Evolutionary conservation across 2,329 filamentous ascomycete genomes (phyloP).

Genomic region (Alternaria hordeiaustralica): DNA sequence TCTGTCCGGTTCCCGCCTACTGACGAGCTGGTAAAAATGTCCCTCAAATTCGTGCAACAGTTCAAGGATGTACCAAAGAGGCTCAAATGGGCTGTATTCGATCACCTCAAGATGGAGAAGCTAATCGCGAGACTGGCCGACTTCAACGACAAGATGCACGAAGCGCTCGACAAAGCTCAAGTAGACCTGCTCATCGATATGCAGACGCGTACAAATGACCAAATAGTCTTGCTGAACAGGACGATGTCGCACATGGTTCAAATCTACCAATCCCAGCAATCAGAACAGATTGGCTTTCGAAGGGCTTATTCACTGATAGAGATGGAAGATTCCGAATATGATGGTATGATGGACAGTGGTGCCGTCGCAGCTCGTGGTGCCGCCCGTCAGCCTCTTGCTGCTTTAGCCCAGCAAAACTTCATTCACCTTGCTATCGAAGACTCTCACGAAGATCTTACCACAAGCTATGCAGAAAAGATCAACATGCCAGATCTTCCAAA

Average conservation of each 20-base stretch:
- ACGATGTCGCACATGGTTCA: slow-evolving; percentile 45
- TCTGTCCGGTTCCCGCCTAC: slow-evolving; percentile 40
- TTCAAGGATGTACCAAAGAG: slow-evolving; percentile 31
- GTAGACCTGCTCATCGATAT: slow-evolving; percentile 35
- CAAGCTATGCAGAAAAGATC: slow-evolving; percentile 34
- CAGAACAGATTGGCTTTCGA: slow-evolving; percentile 19
- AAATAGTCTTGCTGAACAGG: slow-evolving; percentile 47
- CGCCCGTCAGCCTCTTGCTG: slow-evolving; percentile 30
- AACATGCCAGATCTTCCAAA: slow-evolving; percentile 26
- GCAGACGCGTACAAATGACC: slow-evolving; percentile 44
- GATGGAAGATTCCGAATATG: slow-evolving; percentile 29
- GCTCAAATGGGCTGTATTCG: slow-evolving; percentile 43
- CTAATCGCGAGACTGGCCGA: slow-evolving; percentile 41
- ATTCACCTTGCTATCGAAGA: slow-evolving; percentile 45
- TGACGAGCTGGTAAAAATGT: slow-evolving; percentile 38
- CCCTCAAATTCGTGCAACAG: slow-evolving; percentile 35
- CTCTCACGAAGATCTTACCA: slow-evolving; percentile 27
- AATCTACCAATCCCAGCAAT: slow-evolving; percentile 34
- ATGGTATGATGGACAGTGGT: slow-evolving; percentile 6
- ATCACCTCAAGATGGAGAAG: slow-evolving; percentile 40
- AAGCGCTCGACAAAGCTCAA: slow-evolving; percentile 41
- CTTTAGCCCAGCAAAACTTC: slow-evolving; percentile 46
- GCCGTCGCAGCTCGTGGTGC: slow-evolving; percentile 11
- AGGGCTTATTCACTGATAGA: slow-evolving; percentile 21
- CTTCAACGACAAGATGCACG: slow-evolving; percentile 48